A percentile compares a stretch with the other conserved stretches of the same genome.
Conservation (phyloP, 2,329 filamentous ascomycete species). For the Phyllachora maydis region DNA sequence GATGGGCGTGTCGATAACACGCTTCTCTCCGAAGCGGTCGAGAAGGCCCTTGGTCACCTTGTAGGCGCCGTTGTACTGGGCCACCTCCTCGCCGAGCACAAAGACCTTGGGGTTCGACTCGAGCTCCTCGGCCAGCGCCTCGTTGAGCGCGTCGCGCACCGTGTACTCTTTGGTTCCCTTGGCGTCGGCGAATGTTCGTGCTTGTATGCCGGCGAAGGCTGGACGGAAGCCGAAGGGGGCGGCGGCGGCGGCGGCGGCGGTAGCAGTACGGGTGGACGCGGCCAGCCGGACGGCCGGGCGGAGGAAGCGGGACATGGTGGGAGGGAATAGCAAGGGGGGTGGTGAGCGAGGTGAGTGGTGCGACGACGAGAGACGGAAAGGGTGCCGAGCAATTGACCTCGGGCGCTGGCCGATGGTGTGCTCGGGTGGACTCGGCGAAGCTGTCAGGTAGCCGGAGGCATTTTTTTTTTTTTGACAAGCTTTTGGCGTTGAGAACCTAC, state of each 20-base stretch:
- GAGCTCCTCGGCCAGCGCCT: slow-evolving; percentile 94
- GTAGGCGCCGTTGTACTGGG: slow-evolving; percentile 99
- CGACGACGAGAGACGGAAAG: too few species aligned
- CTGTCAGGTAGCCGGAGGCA: too few species aligned
- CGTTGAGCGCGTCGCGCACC: slow-evolving; percentile 91
- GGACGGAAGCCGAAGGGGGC: slow-evolving; percentile 8
- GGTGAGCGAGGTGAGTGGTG: too few species aligned
- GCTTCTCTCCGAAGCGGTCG: slow-evolving; percentile 91
- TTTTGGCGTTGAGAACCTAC: too few species aligned
- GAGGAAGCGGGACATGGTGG: slow-evolving; percentile 26
- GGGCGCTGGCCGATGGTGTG: too few species aligned
- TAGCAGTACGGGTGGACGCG: slow-evolving; percentile 12
- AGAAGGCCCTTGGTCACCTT: slow-evolving; percentile 97
- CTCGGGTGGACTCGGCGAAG: too few species aligned
- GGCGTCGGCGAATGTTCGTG: slow-evolving; percentile 32
- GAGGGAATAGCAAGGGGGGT: too few species aligned
- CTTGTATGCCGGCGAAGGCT: slow-evolving; percentile 18
- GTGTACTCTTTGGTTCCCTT: slow-evolving; percentile 74
- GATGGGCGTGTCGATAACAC: slow-evolving; percentile 96
- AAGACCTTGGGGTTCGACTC: slow-evolving; percentile 91
- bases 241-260: slow-evolving; percentile 7
- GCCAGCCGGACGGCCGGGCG: slow-evolving; percentile 21
- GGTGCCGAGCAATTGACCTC: too few species aligned
- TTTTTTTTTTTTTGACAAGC: too few species aligned
- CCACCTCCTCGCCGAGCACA: slow-evolving; percentile 91